Evolutionary conservation across 805 yeast genomes (phyloP), one percentile per base, ranked within the genome.

Genomic region (Schizosaccharomyces osmophilus): DNA sequence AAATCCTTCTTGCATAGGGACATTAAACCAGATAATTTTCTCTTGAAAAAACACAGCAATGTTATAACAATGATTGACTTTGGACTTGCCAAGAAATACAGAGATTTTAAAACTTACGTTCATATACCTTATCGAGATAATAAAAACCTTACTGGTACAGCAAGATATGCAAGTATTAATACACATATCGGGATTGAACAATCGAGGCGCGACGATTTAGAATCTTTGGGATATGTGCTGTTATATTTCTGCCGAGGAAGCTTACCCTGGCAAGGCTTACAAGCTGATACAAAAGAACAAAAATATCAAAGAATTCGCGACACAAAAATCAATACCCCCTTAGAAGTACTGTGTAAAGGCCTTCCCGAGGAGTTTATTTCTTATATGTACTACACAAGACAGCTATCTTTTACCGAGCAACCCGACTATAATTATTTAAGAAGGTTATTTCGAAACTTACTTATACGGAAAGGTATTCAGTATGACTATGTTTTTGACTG

Each of bases 181-280:
- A 90, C 98, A 43, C 98, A 90, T 74, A 77, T 93, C 71, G 98
- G 98, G 62, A 85, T 90, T 67, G 98, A 90, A 72, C 98, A 90
- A 74, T 82, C 88, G 68, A 82, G 98, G 75, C 82, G 98, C 71
- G 98, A 90, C 73, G 98, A 90, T 72, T 78, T 90, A 67, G 98
- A 93, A 74, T 83, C 93, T 64, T 79, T 90, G 69, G 97, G 96
- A 60, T 90, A 90, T 71, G 97, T 90, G 62, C 77, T 93, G 68
- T 86, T 90, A 67, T 90, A 90, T 74, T 93, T 90, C 71, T 85
- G 95, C 73, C 82, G 95, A 63, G 97, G 98, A 57, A 85, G 95
- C 19, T 80, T 90, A 68, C 98, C 98, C 62, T 90, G 98, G 98
- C 98, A 90, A 74, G 98, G 98, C 3, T 79, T 90, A 68, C 87